Base-by-base conservation (phyloP, 352 stramenopile species). In the Nothophytophthora sp. region DNA sequence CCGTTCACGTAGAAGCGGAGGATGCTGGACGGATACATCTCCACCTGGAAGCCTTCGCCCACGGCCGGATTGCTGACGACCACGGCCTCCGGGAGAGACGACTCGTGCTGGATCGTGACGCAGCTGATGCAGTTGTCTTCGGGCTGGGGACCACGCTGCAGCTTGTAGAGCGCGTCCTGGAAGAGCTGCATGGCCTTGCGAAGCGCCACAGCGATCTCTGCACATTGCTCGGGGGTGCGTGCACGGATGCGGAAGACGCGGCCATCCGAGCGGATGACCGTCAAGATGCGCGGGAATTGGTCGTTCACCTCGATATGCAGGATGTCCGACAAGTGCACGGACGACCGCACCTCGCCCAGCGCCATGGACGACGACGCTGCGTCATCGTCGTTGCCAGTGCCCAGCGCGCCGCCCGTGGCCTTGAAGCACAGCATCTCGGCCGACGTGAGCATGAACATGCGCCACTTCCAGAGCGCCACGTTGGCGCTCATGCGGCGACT, bases 351-450 rank as follows among this genome's bases (percentile, higher is more conserved):
- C 47, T 91, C 81, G 28, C 81, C 81, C 10, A 91, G 60, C 11
- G 73, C 73, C 25, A 64, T 77, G 30, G 50, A 67, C 62, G 50
- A 75, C 61, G 61, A 44, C 15, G 38, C 38, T 22, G 18, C 44
- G 15, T 34, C 39, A 20, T 61, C 63, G 24, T 72, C 63, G 13
- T 68, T 52, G 12, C 34, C 52, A 35, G 67, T 63, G 6, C 56
- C 13, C n/a, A 23, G 34, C 34, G 19, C 34, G 15, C 10, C 60
- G n/a, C 59, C 64, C 16, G 60, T 70, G 1, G 75, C 73, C 49
- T 91, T 91, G 47, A 91, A 91, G 50, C 76, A 88, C 33, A 91
- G 45, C 67, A 91, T 81, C 58, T 91, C 81, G 1, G 78, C 76
- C 5, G 76, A 80, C 22, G 81, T 91, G 13, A 91, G 60, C 67